These are phyloP conservation scores for Eremothecium sinecaudum DNA, from an alignment of 1,139 yeast genomes.

Conservation along the genomic window DNA sequence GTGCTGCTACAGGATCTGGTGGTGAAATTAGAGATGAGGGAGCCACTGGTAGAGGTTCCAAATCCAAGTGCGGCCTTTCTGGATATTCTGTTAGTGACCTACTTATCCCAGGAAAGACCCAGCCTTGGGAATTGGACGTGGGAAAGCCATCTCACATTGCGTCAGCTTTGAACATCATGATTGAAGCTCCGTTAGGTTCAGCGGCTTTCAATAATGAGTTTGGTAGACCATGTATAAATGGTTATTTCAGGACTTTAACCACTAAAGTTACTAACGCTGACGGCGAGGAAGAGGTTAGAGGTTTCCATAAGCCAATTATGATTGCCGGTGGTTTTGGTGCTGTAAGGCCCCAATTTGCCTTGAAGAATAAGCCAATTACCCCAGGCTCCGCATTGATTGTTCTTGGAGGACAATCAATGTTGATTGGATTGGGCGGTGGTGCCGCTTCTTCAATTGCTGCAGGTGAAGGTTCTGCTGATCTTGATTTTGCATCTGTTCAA, in stretches of 20 bases:
- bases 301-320: constrained; percentile 98
- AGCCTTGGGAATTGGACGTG: constrained; percentile 86
- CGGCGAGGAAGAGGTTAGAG: constrained; percentile 71
- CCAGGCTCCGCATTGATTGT: constrained; percentile 92
- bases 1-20: constrained; percentile 99
- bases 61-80: constrained; percentile 89
- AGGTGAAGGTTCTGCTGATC: constrained; percentile 90
- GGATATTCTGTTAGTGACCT: constrained; percentile 92
- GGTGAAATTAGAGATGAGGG: constrained; percentile 99
- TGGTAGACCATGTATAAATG: constrained; percentile 95
- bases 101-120: constrained; percentile 71
- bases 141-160: constrained; percentile 95
- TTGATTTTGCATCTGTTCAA: constrained; percentile 98
- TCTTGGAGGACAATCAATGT: constrained; percentile 97
- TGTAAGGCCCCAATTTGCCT: constrained; percentile 83
- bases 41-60: constrained; percentile 98
- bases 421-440: constrained; percentile 98
- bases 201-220: constrained; percentile 98
- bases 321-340: constrained; percentile 99
- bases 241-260: constrained; percentile 92
- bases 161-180: constrained; percentile 85
- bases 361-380: constrained; percentile 78
- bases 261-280: constrained; percentile 56
- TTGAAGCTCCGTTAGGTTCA: constrained; percentile 95
- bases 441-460: constrained; percentile 95